These are phyloP conservation scores for Canariomyces notabilis DNA, from an alignment of 2,329 filamentous ascomycete species.

Conservation along the genomic window DNA sequence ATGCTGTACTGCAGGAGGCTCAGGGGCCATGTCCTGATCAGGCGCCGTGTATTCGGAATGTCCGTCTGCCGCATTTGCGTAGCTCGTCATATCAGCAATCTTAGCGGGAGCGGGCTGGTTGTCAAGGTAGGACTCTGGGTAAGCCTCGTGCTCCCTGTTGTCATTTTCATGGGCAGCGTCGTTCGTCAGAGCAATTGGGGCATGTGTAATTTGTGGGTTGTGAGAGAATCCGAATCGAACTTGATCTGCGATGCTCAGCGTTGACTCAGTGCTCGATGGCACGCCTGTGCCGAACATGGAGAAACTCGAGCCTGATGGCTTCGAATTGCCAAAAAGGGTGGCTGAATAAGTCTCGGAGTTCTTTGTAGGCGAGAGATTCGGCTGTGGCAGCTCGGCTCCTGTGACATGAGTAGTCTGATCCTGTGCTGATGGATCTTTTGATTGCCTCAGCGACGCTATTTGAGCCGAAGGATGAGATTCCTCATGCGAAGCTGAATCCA, in stretches of 20 bases:
- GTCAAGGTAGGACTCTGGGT: conserved; percentile 22
- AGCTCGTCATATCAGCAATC: conserved; percentile 18
- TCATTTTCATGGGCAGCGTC: not conserved
- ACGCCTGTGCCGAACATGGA: conserved; percentile 22
- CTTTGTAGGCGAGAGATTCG: not conserved
- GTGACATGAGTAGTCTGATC: not conserved
- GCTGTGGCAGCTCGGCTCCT: not conserved
- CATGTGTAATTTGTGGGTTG: conserved; percentile 15
- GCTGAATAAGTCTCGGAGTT: not conserved
- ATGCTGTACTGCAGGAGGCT: conserved; percentile 13
- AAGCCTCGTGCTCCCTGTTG: conserved; percentile 11
- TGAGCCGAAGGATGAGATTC: not conserved
- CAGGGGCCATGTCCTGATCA: conserved; percentile 3
- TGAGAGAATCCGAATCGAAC: conserved; percentile 30
- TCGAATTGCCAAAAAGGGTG: conserved; percentile 14
- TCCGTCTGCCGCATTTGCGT: conserved; percentile 13
- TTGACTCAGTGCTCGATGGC: conserved; percentile 10
- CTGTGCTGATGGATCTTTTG: not conserved
- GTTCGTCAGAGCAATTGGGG: conserved; percentile 1
- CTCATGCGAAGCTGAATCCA: not conserved
- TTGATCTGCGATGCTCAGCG: conserved; percentile 24
- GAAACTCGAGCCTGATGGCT: conserved; percentile 10
- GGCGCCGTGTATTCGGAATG: conserved; percentile 10
- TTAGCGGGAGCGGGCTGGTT: conserved; percentile 7
- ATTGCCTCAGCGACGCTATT: not conserved